These are phyloP conservation scores for Dipodascus geniculatus DNA, from an alignment of 805 yeast species.

Conservation along the genomic window DNA sequence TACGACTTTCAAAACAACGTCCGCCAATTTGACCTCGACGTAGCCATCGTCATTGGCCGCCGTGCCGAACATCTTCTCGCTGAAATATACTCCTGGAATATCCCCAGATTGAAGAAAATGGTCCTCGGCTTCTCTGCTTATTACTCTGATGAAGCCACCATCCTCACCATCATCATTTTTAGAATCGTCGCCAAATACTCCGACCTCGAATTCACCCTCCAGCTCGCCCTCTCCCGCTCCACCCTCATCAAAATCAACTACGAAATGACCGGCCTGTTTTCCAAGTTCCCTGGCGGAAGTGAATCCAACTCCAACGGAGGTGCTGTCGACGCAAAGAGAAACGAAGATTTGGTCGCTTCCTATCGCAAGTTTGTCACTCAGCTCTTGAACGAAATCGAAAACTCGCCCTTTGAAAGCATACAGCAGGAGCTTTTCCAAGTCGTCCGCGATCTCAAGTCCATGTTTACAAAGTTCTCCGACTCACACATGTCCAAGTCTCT, in stretches of 20 bases:
- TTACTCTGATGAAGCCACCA: constrained; percentile 20
- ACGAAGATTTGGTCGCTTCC: constrained; percentile 4
- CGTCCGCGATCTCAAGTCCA: constrained; percentile 19
- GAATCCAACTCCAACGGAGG: neutral
- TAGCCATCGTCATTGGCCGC: constrained; percentile 18
- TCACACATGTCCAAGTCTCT: constrained; percentile 5
- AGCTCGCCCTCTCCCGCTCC: constrained; percentile 21
- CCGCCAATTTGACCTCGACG: constrained; percentile 16
- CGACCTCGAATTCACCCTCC: constrained; percentile 19
- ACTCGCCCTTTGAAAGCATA: constrained; percentile 17
- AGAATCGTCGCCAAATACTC: constrained; percentile 17
- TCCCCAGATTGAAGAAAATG: constrained; percentile 18
- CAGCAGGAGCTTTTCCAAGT: constrained; percentile 22
- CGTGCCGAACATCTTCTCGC: constrained; percentile 15
- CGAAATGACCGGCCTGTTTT: constrained; percentile 17
- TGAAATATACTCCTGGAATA: constrained; percentile 19
- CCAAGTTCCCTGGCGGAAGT: constrained; percentile 8
- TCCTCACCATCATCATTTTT: constrained; percentile 21
- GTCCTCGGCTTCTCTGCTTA: constrained; percentile 13
- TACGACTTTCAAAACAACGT: constrained; percentile 19
- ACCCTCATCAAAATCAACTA: constrained; percentile 22
- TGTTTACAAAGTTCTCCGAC: constrained; percentile 19
- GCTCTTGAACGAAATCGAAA: constrained; percentile 19
- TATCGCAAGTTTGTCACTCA: constrained; percentile 20
- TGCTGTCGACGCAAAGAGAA: neutral